Percentiles rank a stretch among this genome's conserved stretches.
phyloP scores from a whole-genome alignment of 305 asterid genomes.

The Caryopteris hybrid region DNA sequence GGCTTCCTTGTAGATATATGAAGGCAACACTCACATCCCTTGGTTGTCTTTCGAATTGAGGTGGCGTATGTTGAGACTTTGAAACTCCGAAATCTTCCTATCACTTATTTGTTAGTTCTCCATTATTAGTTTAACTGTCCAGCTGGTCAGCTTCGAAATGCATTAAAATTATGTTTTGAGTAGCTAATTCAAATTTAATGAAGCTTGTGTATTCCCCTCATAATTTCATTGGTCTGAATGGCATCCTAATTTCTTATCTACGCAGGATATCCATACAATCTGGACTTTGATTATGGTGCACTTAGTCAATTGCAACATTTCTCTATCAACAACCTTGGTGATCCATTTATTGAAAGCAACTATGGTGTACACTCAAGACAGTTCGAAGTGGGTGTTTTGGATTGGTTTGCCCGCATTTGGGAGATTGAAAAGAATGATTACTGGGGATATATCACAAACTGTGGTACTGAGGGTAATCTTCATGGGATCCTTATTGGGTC shows the following conservation, averaged over 20 bases:
- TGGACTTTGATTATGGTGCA: constrained; percentile 97
- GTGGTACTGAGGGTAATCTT: constrained; percentile 98
- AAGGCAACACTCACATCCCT: background rate
- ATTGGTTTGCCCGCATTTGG: constrained; percentile 95
- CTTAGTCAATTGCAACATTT: constrained; percentile 87
- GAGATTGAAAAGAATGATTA: constrained; percentile 83
- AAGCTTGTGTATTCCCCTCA: background rate
- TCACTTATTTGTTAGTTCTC: background rate
- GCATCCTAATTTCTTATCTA: background rate
- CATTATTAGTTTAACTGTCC: background rate
- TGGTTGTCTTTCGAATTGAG: background rate
- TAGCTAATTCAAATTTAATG: constrained; percentile 5
- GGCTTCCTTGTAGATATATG: background rate
- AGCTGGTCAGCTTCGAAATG: background rate
- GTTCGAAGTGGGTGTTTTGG: constrained; percentile 91
- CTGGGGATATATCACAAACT: constrained; percentile 97
- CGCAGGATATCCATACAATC: constrained; percentile 90
- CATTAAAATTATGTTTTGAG: background rate
- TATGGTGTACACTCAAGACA: constrained; percentile 94
- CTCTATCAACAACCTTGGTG: constrained; percentile 89
- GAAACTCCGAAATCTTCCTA: background rate
- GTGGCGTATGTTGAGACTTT: background rate
- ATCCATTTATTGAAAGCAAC: constrained; percentile 92
- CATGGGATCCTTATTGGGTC: constrained; percentile 92
- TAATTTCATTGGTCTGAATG: constrained; percentile 1